phyloP scores from a whole-genome alignment of 768 basidiomycete species.

The Porpolomopsis calyptriformis region DNA sequence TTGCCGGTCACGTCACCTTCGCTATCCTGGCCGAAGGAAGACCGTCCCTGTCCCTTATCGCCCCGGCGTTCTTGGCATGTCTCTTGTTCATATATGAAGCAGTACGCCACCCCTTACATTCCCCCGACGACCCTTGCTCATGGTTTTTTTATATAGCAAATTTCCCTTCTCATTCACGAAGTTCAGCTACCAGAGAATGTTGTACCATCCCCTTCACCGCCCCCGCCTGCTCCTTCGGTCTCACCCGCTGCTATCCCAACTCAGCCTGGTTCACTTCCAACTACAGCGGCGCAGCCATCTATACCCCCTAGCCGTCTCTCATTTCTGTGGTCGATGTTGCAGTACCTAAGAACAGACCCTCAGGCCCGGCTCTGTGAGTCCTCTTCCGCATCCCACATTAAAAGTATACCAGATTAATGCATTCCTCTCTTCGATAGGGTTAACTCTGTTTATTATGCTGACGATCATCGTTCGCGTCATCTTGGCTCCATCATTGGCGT shows the following conservation, averaged over 20 bases:
- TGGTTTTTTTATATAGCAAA: slow-evolving; percentile 47
- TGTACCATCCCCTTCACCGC: slow-evolving; percentile 11
- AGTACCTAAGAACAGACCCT: slow-evolving; percentile 56
- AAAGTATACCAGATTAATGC: not conserved
- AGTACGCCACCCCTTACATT: slow-evolving; percentile 34
- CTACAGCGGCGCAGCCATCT: slow-evolving; percentile 10
- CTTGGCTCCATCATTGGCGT: slow-evolving; percentile 51
- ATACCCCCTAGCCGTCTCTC: slow-evolving; percentile 19
- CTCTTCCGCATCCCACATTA: not conserved
- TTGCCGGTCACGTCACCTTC: slow-evolving; percentile 82
- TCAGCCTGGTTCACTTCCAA: slow-evolving; percentile 15
- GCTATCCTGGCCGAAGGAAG: slow-evolving; percentile 77
- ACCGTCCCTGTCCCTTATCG: slow-evolving; percentile 69
- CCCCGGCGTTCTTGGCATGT: slow-evolving; percentile 77
- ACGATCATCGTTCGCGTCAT: slow-evolving; percentile 68
- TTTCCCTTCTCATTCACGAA: slow-evolving; percentile 67
- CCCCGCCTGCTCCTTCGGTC: slow-evolving; percentile 12
- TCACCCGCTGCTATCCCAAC: slow-evolving; percentile 15
- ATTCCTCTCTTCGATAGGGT: slow-evolving; percentile 33
- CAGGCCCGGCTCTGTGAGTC: slow-evolving; percentile 61
- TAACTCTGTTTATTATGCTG: slow-evolving; percentile 56
- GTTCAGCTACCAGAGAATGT: slow-evolving; percentile 72
- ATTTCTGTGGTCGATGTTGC: slow-evolving; percentile 32
- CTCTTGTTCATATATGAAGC: slow-evolving; percentile 75
- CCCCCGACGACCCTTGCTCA: not conserved